phyloP scores from a whole-genome alignment of 2,329 filamentous ascomycete genomes.

The Talaromyces sp. region DNA sequence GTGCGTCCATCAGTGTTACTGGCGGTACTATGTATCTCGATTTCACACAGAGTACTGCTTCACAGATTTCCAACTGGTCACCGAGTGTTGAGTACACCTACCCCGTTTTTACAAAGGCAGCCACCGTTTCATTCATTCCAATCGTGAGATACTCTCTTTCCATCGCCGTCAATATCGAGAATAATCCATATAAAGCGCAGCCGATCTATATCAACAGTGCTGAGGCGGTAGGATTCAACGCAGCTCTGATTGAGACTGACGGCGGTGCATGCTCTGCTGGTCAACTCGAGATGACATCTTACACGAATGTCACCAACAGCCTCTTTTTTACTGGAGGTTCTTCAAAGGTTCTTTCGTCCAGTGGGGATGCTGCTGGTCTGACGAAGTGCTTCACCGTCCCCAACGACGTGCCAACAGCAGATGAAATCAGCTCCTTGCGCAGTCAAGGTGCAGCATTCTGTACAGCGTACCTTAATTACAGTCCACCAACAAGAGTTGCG shows the following conservation, averaged over 20 bases:
- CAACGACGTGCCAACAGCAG: background rate
- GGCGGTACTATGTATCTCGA: background rate
- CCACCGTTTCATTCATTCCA: conserved; percentile 1
- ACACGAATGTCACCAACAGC: background rate
- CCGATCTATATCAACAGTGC: background rate
- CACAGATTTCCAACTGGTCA: background rate
- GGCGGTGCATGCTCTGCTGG: background rate
- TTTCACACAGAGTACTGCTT: background rate
- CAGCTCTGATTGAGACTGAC: background rate
- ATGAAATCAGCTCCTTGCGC: background rate
- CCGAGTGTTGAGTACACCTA: background rate
- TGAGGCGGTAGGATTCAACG: background rate
- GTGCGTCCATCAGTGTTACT: background rate
- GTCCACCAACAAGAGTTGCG: background rate
- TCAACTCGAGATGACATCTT: background rate
- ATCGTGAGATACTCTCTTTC: background rate
- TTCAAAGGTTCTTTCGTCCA: background rate
- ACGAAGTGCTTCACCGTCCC: background rate
- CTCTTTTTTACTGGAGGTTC: background rate
- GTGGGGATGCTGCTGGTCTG: background rate
- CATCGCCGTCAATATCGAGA: background rate
- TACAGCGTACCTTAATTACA: background rate
- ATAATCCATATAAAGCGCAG: background rate
- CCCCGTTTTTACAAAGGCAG: background rate
- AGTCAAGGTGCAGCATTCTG: conserved; percentile 6